phyloP scores from a whole-genome alignment of 768 basidiomycete genomes.

The Hygrophorus pudorinus region DNA sequence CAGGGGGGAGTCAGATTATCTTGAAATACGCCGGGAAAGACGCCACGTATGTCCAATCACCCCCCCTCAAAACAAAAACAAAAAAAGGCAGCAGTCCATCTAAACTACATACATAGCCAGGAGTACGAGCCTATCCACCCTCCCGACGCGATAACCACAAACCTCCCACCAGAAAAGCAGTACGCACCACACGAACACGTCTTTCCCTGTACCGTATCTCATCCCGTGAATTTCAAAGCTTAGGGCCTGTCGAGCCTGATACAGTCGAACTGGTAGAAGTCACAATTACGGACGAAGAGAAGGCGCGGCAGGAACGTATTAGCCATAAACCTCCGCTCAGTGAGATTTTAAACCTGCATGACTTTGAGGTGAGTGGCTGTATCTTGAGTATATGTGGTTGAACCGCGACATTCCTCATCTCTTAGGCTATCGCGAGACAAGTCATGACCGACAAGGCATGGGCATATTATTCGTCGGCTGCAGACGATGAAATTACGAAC shows the following conservation, averaged over 20 bases:
- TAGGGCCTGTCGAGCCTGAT: slow-evolving; percentile 62
- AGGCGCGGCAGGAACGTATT: slow-evolving; percentile 51
- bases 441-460: slow-evolving; percentile 84
- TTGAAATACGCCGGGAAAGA: slow-evolving; percentile 86
- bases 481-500: slow-evolving; percentile 88
- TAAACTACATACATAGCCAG: slow-evolving; percentile 27
- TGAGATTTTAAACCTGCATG: slow-evolving; percentile 84
- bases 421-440: slow-evolving; percentile 68
- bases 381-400: slow-evolving; percentile 3
- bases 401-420: background rate
- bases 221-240: slow-evolving; percentile 23
- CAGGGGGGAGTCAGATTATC: slow-evolving; percentile 77
- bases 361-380: slow-evolving; percentile 64
- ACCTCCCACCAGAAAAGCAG: slow-evolving; percentile 83
- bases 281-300: slow-evolving; percentile 61
- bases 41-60: slow-evolving; percentile 53
- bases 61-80: no score
- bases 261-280: slow-evolving; percentile 58
- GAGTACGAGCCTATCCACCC: slow-evolving; percentile 91
- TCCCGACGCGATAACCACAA: slow-evolving; percentile 64
- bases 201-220: background rate
- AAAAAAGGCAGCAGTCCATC: slow-evolving; percentile 4
- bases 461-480: slow-evolving; percentile 96
- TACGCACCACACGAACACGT: slow-evolving; percentile 19
- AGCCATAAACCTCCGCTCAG: slow-evolving; percentile 59